These are phyloP conservation scores for Penicillium subrubescens DNA, from an alignment of 495 filamentous ascomycete genomes.

Conservation along the genomic window DNA sequence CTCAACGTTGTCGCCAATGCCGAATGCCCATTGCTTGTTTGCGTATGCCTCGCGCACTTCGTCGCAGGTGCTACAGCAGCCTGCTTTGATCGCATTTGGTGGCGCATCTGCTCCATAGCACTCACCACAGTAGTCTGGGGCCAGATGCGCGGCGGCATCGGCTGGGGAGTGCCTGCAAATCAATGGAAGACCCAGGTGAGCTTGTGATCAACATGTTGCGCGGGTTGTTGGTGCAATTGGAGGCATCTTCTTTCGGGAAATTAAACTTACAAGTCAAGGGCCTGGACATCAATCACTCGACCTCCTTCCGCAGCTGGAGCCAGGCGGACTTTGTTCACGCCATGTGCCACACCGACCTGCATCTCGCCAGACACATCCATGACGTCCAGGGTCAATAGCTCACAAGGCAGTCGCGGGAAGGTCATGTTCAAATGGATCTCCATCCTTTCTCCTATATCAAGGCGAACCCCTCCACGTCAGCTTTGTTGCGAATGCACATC, in stretches of 20 bases:
- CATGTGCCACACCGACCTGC: slow-evolving; percentile 89
- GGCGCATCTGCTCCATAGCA: slow-evolving; percentile 87
- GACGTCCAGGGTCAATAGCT: slow-evolving; percentile 93
- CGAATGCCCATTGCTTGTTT: slow-evolving; percentile 85
- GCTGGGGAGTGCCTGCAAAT: slow-evolving; percentile 60
- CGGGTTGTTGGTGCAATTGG: neutral
- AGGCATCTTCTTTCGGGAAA: neutral
- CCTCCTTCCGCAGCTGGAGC: slow-evolving; percentile 72
- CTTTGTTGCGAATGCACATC: neutral
- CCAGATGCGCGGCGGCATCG: slow-evolving; percentile 77
- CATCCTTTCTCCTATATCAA: slow-evolving; percentile 82
- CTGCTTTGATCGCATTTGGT: slow-evolving; percentile 64
- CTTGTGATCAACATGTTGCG: neutral
- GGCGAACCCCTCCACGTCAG: neutral
- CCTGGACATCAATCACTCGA: slow-evolving; percentile 71
- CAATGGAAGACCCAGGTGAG: slow-evolving; percentile 6
- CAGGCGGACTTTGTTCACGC: slow-evolving; percentile 85
- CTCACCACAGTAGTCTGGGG: slow-evolving; percentile 88
- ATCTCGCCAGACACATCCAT: slow-evolving; percentile 99
- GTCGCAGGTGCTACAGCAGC: slow-evolving; percentile 96
- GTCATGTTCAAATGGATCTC: slow-evolving; percentile 98
- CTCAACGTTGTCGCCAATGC: slow-evolving; percentile 86
- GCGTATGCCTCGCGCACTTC: slow-evolving; percentile 96
- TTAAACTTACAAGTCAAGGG: slow-evolving; percentile 68
- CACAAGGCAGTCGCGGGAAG: slow-evolving; percentile 91